Evolutionary conservation across 345 rosid genomes (phyloP), one percentile per base, ranked within the genome.

Genomic region (Eucalyptus virginea): DNA sequence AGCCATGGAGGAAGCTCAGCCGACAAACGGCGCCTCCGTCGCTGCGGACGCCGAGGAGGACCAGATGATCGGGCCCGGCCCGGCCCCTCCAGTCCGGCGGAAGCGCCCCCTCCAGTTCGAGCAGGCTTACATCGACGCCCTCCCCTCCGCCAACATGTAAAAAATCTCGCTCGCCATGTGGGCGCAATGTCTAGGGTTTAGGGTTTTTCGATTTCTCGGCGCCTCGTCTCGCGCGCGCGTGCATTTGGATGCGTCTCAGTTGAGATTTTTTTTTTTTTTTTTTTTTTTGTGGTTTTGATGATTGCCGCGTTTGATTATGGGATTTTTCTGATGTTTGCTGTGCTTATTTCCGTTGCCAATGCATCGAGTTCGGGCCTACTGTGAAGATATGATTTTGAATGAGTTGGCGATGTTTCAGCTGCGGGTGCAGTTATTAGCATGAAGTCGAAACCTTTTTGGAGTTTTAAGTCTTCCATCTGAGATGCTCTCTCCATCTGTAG

Each of bases 41-140:
- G 88, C 90, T 45, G 92, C 58, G 89, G 92, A 52, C 21, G 92
- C 91, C 30, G 96, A 94, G 81, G 96, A 94, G 45, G 97, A 93
- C 89, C 62, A 91, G 28, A 51, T 92, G 34, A 88, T 98, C 48
- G 99, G 98, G 51, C 99, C 99, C 23, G 96, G 95, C n/a, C 98
- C 96, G 21, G 97, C 98, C 81, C 94, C 94, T 19, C 94, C 93
- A 18, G 91, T 92, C n/a, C 95, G 97, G 62, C 93, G 93, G 85
- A 98, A 98, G 91, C 99, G 98, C 87, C 99, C 97, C 19, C 99
- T 98, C 87, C 98, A 95, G 93, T 98, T 98, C 91, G 99, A 98
- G 92, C 94, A 95, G 88, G 97, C 99, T 37, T 98, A 95, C 90
- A 97, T 97, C 4, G 96, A 97, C 89, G 91, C 99, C 5, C 97